phyloP scores from a whole-genome alignment of 2,329 filamentous ascomycete species.

The Volutella citrinella region DNA sequence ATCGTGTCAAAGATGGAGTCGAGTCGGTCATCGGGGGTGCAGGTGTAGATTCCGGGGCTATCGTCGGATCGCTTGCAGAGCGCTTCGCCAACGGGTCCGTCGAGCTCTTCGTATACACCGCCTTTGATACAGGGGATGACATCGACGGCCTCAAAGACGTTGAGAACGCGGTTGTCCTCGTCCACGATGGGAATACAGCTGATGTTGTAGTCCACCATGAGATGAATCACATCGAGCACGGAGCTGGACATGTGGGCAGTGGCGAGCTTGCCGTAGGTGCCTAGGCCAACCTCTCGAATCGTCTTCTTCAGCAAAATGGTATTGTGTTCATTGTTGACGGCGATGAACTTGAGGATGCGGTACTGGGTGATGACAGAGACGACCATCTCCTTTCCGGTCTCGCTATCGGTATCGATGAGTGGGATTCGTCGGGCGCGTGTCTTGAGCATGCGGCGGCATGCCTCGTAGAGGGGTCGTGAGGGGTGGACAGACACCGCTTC shows the following conservation, averaged over 20 bases:
- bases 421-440: constrained; percentile 92
- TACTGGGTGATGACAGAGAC: constrained; percentile 98
- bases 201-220: constrained; percentile 90
- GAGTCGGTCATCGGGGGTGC: constrained; percentile 83
- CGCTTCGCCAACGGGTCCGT: constrained; percentile 82
- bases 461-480: constrained; percentile 86
- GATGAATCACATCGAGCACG: constrained; percentile 90
- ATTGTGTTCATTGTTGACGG: constrained; percentile 83
- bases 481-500: constrained; percentile 97
- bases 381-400: constrained; percentile 87
- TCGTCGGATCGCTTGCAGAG: constrained; percentile 84
- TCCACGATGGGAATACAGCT: constrained; percentile 94
- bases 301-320: constrained; percentile 87
- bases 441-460: constrained; percentile 89
- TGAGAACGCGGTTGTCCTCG: constrained; percentile 71
- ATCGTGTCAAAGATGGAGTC: constrained; percentile 97
- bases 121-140: constrained; percentile 95
- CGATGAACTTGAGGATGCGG: constrained; percentile 96
- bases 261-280: constrained; percentile 76
- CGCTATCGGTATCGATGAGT: constrained; percentile 88
- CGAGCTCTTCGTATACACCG: constrained; percentile 86
- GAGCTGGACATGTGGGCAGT: constrained; percentile 86
- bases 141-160: constrained; percentile 97
- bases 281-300: constrained; percentile 77
- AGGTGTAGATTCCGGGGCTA: constrained; percentile 96